Conservation (phyloP, 192 early-diverging fungal species). For the Backusella psychrophila region DNA sequence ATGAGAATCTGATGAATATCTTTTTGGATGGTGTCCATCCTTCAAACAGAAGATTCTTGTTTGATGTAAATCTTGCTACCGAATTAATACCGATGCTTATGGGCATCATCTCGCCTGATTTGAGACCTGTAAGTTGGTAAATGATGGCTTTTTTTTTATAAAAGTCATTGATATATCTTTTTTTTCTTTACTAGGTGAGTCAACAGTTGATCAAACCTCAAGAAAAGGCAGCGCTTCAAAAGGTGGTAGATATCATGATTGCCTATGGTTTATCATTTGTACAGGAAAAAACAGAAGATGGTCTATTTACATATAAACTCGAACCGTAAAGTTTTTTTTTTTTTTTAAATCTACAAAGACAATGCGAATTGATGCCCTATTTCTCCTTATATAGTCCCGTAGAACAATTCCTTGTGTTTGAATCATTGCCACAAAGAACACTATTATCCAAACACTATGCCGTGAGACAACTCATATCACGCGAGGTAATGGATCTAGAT, state of each 20-base stretch:
- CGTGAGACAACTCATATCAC: slow-evolving; percentile 76
- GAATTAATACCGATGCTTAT: slow-evolving; percentile 69
- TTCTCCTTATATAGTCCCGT: slow-evolving; percentile 39
- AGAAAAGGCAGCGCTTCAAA: slow-evolving; percentile 52
- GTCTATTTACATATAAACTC: slow-evolving; percentile 54
- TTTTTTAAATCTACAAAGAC: background rate
- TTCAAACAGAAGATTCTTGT: slow-evolving; percentile 47
- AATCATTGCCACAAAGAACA: slow-evolving; percentile 31
- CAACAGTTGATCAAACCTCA: slow-evolving; percentile 57
- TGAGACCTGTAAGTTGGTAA: slow-evolving; percentile 57
- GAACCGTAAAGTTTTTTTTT: slow-evolving; percentile 69
- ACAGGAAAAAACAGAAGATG: slow-evolving; percentile 65
- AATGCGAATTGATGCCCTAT: background rate
- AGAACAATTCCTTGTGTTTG: slow-evolving; percentile 45
- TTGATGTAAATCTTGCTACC: slow-evolving; percentile 37
- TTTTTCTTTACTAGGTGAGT: slow-evolving; percentile 46
- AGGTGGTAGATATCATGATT: slow-evolving; percentile 68
- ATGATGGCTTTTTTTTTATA: background rate
- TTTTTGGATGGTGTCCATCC: slow-evolving; percentile 50
- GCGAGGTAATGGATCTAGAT: slow-evolving; percentile 51
- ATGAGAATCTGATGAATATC: slow-evolving; percentile 52
- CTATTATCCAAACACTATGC: slow-evolving; percentile 68
- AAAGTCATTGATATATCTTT: slow-evolving; percentile 9
- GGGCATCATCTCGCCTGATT: slow-evolving; percentile 75
- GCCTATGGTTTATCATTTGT: slow-evolving; percentile 67